Evolutionary conservation across 2,329 filamentous ascomycete species (phyloP).

Genomic region (Aspergillus phoenicis): DNA sequence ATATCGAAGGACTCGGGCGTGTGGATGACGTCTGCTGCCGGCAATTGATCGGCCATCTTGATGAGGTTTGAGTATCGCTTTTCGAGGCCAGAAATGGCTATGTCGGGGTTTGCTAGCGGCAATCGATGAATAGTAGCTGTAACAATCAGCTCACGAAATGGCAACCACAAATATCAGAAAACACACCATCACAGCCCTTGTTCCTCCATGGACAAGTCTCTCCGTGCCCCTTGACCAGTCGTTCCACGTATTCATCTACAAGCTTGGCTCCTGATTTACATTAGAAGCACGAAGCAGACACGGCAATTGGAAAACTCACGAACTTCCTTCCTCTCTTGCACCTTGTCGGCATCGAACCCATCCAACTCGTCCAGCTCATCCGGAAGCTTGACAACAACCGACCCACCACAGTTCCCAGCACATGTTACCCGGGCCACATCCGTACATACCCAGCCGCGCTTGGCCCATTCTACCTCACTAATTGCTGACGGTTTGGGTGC

Average conservation of each 20-base stretch:
- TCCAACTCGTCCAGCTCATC: slow-evolving; percentile 63
- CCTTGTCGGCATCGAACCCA: slow-evolving; percentile 46
- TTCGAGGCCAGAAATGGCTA: slow-evolving; percentile 61
- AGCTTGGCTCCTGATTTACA: slow-evolving; percentile 60
- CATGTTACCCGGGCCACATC: slow-evolving; percentile 83
- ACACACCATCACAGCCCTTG: slow-evolving; percentile 78
- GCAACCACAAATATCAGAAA: slow-evolving; percentile 14
- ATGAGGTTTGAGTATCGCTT: slow-evolving; percentile 64
- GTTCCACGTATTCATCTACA: slow-evolving; percentile 72
- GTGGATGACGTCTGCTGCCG: slow-evolving; percentile 33
- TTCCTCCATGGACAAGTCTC: slow-evolving; percentile 84
- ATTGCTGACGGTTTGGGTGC: slow-evolving; percentile 85
- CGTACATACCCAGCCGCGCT: slow-evolving; percentile 85
- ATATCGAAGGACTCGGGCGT: slow-evolving; percentile 37
- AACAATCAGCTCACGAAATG: slow-evolving; percentile 21
- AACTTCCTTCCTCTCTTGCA: slow-evolving; percentile 46
- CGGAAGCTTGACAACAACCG: slow-evolving; percentile 77
- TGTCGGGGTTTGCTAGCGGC: slow-evolving; percentile 63
- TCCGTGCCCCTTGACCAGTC: slow-evolving; percentile 74
- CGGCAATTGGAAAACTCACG: slow-evolving; percentile 34
- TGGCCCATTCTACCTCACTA: slow-evolving; percentile 92
- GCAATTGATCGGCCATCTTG: slow-evolving; percentile 42
- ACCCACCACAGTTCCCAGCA: slow-evolving; percentile 75
- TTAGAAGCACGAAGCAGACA: background rate
- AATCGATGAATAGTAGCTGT: slow-evolving; percentile 66